A percentile compares a stretch with the other conserved stretches of the same genome.
Evolutionary conservation across 306 rosid species (phyloP).

Genomic region (Castanea mollissima): DNA sequence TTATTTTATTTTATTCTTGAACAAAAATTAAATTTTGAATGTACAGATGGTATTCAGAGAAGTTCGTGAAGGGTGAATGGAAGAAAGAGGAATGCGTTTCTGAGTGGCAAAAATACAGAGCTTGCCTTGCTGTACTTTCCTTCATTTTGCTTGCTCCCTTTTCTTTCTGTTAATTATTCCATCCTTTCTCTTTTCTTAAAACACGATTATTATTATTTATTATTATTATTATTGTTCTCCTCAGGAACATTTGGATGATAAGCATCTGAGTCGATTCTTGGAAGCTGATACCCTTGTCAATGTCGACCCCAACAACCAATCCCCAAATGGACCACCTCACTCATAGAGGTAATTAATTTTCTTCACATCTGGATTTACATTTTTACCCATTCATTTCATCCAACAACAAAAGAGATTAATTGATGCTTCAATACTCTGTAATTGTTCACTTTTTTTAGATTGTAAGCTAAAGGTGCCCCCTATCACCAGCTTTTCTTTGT

Average conservation of each 20-base stretch:
- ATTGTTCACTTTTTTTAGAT: neutral
- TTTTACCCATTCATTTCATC: no score
- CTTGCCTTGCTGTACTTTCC: slow-evolving; percentile 67
- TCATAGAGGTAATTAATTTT: neutral
- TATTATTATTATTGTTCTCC: neutral
- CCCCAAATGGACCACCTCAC: slow-evolving; percentile 9
- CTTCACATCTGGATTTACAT: no score
- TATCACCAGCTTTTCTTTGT: neutral
- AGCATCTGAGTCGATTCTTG: slow-evolving; percentile 64
- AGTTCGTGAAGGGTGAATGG: slow-evolving; percentile 71
- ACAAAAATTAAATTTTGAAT: neutral
- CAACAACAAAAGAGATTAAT: no score
- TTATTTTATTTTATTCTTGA: no score
- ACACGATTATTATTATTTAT: neutral
- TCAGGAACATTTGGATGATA: slow-evolving; percentile 74
- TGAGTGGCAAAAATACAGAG: slow-evolving; percentile 81
- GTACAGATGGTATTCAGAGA: slow-evolving; percentile 74
- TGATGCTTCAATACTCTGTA: no score
- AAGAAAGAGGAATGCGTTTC: slow-evolving; percentile 67
- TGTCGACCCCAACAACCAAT: slow-evolving; percentile 23
- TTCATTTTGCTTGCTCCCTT: neutral
- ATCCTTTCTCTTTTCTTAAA: neutral
- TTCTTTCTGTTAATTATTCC: neutral
- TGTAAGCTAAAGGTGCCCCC: neutral
- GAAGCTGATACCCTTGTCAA: slow-evolving; percentile 47